phyloP scores from a whole-genome alignment of 2,329 filamentous ascomycete genomes.

The Aspergillus tamarii region DNA sequence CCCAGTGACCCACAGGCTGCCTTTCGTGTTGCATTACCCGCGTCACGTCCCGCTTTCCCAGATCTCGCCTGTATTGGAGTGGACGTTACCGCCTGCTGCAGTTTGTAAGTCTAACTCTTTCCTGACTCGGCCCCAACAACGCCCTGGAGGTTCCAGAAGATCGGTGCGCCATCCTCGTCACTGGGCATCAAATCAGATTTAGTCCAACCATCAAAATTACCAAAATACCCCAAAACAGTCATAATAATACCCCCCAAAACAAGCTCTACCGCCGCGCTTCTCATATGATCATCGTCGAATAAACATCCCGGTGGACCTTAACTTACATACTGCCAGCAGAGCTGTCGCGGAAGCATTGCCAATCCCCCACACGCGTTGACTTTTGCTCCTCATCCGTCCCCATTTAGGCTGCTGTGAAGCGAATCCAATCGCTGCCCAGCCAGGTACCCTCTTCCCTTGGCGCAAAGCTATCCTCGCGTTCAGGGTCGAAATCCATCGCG shows the following conservation, averaged over 20 bases:
- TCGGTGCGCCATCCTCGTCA: conserved; percentile 10
- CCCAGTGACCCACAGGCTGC: conserved; percentile 35
- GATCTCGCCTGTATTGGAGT: conserved; percentile 22
- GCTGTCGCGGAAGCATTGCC: conserved; percentile 32
- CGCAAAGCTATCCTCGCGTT: conserved; percentile 29
- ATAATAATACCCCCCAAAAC: conserved; percentile 1
- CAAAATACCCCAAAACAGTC: conserved; percentile 4
- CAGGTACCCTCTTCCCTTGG: conserved; percentile 31
- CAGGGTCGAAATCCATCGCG: conserved; percentile 27
- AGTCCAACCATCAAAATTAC: conserved; percentile 5
- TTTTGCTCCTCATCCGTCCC: conserved; percentile 19
- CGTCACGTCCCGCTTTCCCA: conserved; percentile 23
- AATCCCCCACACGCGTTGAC: conserved; percentile 35
- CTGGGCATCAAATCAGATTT: conserved; percentile 19
- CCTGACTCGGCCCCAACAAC: conserved; percentile 9
- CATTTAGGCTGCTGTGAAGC: conserved; percentile 40
- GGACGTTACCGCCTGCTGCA: conserved; percentile 31
- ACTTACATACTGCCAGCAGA: conserved; percentile 30
- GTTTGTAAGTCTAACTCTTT: conserved; percentile 15
- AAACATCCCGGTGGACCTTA: conserved; percentile 28
- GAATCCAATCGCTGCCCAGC: conserved; percentile 40
- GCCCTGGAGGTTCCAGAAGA: conserved; percentile 15
- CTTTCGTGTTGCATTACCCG: conserved; percentile 34
- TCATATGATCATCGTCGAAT: conserved; percentile 21
- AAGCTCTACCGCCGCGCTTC: conserved; percentile 22